Conservation (phyloP, 129 eudicot species). For the Helichrysum umbraculigerum region DNA sequence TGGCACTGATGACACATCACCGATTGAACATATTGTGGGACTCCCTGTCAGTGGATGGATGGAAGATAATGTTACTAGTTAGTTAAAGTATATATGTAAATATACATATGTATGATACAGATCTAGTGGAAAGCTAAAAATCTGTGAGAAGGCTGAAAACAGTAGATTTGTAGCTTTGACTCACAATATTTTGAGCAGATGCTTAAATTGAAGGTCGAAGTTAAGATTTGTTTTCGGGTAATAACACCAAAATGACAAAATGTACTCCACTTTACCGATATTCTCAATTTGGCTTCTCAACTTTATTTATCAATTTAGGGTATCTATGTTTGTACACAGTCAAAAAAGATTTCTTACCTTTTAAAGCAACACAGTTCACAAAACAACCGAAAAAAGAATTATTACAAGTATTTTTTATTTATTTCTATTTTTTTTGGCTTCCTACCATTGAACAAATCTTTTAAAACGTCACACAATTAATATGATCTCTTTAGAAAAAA, state of each 20-base stretch:
- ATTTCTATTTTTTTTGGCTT: too few relatives aligned
- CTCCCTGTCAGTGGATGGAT: conserved; percentile 37
- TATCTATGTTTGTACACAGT: neutral
- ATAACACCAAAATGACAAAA: neutral
- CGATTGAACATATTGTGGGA: conserved; percentile 4
- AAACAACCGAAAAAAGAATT: too few relatives aligned
- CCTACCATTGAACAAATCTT: too few relatives aligned
- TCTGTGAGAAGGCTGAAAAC: neutral
- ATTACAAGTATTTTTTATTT: too few relatives aligned
- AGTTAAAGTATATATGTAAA: neutral
- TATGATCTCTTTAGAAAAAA: neutral
- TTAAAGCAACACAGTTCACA: too few relatives aligned
- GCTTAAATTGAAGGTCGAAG: too few relatives aligned
- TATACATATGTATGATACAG: too few relatives aligned
- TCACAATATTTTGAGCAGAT: neutral
- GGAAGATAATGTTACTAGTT: neutral
- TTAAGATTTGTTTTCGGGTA: neutral
- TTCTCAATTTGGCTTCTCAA: neutral
- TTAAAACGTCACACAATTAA: neutral
- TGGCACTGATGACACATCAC: conserved; percentile 86
- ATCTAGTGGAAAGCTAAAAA: too few relatives aligned
- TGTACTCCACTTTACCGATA: neutral
- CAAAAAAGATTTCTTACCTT: neutral
- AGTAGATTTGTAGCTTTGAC: neutral
- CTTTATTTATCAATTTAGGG: neutral